Evolutionary conservation across 2,329 filamentous ascomycete genomes (phyloP), one percentile per base, ranked within the genome.

Genomic region (Microsporum audouinii): DNA sequence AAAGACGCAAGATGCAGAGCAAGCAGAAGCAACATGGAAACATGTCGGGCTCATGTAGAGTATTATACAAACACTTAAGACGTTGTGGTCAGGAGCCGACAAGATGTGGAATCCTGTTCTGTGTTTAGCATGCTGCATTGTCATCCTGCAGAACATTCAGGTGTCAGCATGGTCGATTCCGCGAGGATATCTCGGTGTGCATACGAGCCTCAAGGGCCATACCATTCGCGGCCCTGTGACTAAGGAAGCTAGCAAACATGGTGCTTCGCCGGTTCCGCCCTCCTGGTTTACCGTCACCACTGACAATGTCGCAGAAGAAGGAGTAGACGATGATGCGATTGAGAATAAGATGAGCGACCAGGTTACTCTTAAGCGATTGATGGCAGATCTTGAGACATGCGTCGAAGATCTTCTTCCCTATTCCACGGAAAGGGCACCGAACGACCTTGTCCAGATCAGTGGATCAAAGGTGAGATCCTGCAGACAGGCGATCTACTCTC

Each of bases 361-460:
- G 6, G 51, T 31, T n/a, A 38, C 31, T 31, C 23, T 55, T 31
- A 17, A 34, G 31, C 51, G 51, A 31, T 31, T 55, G 5, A 12
- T 58, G 39, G 36, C 29, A 33, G 56, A 58, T 43, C 56, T 58
- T 31, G 56, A 58, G 23, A 58, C 34, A 6, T 58, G 56, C 33
- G 39, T 31, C 3, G 23, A 58, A 14, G 56, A 58, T 6, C 56
- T 58, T 29, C 27, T 58, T 12, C 56, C 56, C 10, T 43, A 55
- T 23, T 14, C 34, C 1, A 27, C 33, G n/a, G 56, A 58, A 31
- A 43, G 8, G 12, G 3, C 27, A 31, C 12, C 56, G 8, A 45
- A 8, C 23, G 36, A 45, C 23, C 12, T 17, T 14, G 27, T 58
- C 29, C 34, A 58, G 14, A 43, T 58, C 27, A 58, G 39, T 31